phyloP scores from a whole-genome alignment of 805 yeast species.

The Pichia cephalocereana region DNA sequence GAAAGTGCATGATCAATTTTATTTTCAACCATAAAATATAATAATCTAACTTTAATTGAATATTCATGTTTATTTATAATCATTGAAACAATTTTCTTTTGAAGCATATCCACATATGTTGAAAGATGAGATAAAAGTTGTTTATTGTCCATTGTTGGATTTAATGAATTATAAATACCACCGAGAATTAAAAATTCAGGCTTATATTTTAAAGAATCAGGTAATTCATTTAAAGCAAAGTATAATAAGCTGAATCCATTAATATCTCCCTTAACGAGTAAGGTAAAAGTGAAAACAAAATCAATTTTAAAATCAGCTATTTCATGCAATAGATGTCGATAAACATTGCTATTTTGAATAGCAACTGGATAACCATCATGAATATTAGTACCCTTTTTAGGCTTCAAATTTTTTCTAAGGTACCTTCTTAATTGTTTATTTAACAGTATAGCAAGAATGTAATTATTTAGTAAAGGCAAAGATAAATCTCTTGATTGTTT shows the following conservation, averaged over 20 bases:
- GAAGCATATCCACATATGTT: background rate
- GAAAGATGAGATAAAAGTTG: background rate
- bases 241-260: background rate
- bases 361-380: background rate
- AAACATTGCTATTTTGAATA: background rate
- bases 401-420: conserved; percentile 1
- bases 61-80: conserved; percentile 7
- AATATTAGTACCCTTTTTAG: background rate
- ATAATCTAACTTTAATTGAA: background rate
- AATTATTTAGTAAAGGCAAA: background rate
- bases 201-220: conserved; percentile 1
- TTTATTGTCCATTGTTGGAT: background rate
- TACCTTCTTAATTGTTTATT: conserved; percentile 4
- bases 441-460: conserved; percentile 2
- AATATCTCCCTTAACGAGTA: background rate
- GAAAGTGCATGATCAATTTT: background rate
- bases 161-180: background rate
- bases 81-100: background rate
- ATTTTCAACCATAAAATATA: background rate
- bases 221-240: conserved; percentile 4
- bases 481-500: background rate
- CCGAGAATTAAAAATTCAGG: conserved; percentile 5
- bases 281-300: conserved; percentile 6
- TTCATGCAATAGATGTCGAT: background rate
- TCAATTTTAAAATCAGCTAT: background rate